Evolutionary conservation across 2,329 filamentous ascomycete genomes (phyloP), one percentile per base, ranked within the genome.

Genomic region (Arthrobotrys pseudoclavata): DNA sequence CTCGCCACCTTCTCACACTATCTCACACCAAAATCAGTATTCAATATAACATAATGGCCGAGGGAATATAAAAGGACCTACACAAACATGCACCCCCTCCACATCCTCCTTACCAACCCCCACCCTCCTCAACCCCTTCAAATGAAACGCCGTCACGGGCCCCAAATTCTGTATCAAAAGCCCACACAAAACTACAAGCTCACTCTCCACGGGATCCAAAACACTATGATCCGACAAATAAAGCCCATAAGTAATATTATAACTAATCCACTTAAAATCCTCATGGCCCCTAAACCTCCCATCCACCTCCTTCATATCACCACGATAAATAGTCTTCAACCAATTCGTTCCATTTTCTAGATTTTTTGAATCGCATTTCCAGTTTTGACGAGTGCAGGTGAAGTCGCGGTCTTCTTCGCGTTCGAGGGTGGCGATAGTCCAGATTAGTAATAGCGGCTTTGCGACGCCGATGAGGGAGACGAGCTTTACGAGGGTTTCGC

Each of bases 401-500:
- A 85, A 87, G 79, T 91, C 89, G 63, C 85, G 87, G 80, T 91
- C 89, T 81, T 90, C 88, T 0, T 84, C 84, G 26, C 82, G 82
- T 79, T 89, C 88, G 9, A 87, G 81, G 15, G 85, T 83, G 70
- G 83, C 84, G 66, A 90, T 89, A n/a, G 86, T 84, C 6, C 89
- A 84, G 50, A 90, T 86, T 0, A 88, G 86, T 80, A 90, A 88
- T 3, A 91, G 82, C 6, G 89, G 88, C 80, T 89, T 90, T 82
- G 88, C 89, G 0, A 91, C 88, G 0, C 89, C 89, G 15, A 89
- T 85, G 1, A 91, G 84, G 12, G 85, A 84, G 10, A 89, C 84
- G n/a, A 85, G 83, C 82, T 91, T 90, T 72, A 91, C 82, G 12
- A 91, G 83, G 0, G 86, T 86, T 82, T 91, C 89, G 50, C 89